Evolutionary conservation across 176 grass and related monocot species (phyloP).

Genomic region (Ampelocalamus luodianensis): DNA sequence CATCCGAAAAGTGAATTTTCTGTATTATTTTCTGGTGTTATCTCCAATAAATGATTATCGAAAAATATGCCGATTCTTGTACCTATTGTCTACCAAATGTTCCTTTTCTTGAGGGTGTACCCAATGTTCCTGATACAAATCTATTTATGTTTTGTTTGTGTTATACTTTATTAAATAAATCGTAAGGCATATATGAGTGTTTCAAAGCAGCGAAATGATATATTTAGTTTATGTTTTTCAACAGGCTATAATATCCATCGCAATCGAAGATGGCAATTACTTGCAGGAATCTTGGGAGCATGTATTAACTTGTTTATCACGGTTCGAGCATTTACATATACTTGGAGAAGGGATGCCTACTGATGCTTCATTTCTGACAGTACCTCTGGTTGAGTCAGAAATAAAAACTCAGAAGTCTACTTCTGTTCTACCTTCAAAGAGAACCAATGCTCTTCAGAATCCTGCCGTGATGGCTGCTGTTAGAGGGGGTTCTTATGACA

Average conservation of each 20-base stretch:
- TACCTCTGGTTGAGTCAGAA: constrained; percentile 61
- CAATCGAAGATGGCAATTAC: constrained; percentile 92
- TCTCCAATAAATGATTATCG: constrained; percentile 7
- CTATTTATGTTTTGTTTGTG: constrained; percentile 10
- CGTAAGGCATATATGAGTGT: constrained; percentile 2
- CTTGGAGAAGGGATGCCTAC: constrained; percentile 91
- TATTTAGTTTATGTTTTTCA: constrained; percentile 38
- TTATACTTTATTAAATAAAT: constrained; percentile 11
- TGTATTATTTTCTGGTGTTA: constrained; percentile 26
- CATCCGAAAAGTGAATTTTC: neutral
- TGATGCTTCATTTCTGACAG: constrained; percentile 93
- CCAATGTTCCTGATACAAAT: neutral
- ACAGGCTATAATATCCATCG: constrained; percentile 99
- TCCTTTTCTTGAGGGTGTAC: constrained; percentile 21
- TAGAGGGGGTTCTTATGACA: constrained; percentile 95
- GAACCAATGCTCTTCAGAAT: constrained; percentile 90
- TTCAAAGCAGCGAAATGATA: constrained; percentile 42
- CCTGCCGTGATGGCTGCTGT: constrained; percentile 89
- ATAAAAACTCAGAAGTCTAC: constrained; percentile 68
- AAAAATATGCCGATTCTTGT: neutral
- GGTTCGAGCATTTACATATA: constrained; percentile 95
- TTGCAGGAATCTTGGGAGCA: constrained; percentile 98
- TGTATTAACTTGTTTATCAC: constrained; percentile 89
- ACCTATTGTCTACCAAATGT: neutral
- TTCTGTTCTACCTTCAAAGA: constrained; percentile 59